Conservation (phyloP, 129 eudicot genomes). For the Cynara cardunculus region DNA sequence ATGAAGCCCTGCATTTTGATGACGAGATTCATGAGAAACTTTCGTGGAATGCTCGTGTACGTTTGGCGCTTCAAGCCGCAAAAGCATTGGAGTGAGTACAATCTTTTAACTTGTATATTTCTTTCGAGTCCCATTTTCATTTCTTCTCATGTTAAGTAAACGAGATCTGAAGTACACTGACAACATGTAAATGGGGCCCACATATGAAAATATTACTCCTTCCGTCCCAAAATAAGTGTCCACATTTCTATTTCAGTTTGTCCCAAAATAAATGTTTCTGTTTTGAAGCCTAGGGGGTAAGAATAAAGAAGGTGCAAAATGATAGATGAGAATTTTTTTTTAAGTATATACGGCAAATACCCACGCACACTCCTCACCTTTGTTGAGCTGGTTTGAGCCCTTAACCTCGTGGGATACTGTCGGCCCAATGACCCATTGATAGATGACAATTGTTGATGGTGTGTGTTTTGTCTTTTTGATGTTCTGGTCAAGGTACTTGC, state of each 20-base stretch:
- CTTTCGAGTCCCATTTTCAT: not conserved
- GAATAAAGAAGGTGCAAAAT: no score
- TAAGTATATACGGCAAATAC: no score
- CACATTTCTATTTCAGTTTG: no score
- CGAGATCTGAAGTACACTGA: not conserved
- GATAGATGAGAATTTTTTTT: no score
- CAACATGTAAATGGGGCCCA: not conserved
- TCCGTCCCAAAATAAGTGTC: no score
- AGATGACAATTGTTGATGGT: not conserved
- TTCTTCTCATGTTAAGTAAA: not conserved
- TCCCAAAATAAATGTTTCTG: no score
- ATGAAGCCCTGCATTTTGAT: constrained; percentile 70
- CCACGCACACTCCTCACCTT: no score
- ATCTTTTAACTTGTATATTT: not conserved
- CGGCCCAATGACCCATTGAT: not conserved
- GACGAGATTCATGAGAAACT: constrained; percentile 57
- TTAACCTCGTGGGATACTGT: no score
- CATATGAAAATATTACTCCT: not conserved
- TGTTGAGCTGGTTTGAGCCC: no score
- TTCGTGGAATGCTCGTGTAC: constrained; percentile 72
- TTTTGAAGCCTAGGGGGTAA: no score
- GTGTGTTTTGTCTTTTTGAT: not conserved
- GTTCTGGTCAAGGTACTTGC: constrained; percentile 52
- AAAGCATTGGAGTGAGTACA: constrained; percentile 48
- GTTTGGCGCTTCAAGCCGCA: constrained; percentile 77